Evolutionary conservation across 192 early-diverging fungal genomes (phyloP).

Genomic region (Dissophora globulifera): DNA sequence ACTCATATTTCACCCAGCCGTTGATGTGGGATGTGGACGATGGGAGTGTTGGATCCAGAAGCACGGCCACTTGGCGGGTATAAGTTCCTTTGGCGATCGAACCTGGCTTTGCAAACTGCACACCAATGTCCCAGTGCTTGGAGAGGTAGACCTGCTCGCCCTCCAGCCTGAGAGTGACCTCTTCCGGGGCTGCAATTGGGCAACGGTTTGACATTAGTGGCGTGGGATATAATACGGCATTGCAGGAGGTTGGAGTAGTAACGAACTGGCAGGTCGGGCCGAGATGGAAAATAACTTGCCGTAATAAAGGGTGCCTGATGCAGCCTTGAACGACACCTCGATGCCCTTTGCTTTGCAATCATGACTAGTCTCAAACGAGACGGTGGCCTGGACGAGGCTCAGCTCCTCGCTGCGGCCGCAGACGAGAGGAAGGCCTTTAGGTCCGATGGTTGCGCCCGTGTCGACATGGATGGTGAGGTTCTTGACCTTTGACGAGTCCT

Average conservation of each 20-base stretch:
- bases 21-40: conserved; percentile 1
- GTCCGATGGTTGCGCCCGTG: conserved; percentile 10
- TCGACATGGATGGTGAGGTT: conserved; percentile 9
- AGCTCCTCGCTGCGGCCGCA: conserved; percentile 3
- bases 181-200: conserved; percentile 4
- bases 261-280: not conserved
- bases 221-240: no score
- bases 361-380: conserved; percentile 14
- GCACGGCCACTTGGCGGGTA: not conserved
- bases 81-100: conserved; percentile 8
- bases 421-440: conserved; percentile 10
- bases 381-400: conserved; percentile 5
- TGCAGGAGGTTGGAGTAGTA: no score
- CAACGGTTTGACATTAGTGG: no score
- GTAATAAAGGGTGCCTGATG: not conserved
- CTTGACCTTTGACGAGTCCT: conserved; percentile 6
- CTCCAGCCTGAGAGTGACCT: not conserved
- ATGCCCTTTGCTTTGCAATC: conserved; percentile 11
- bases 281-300: not conserved
- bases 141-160: conserved; percentile 12
- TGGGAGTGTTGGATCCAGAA: conserved; percentile 4
- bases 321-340: conserved; percentile 21
- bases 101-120: conserved; percentile 7
- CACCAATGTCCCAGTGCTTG: conserved; percentile 16
- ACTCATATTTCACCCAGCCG: conserved; percentile 16